Base-by-base conservation (phyloP, 2,329 filamentous ascomycete genomes). In the Pseudodiploospora longispora region DNA sequence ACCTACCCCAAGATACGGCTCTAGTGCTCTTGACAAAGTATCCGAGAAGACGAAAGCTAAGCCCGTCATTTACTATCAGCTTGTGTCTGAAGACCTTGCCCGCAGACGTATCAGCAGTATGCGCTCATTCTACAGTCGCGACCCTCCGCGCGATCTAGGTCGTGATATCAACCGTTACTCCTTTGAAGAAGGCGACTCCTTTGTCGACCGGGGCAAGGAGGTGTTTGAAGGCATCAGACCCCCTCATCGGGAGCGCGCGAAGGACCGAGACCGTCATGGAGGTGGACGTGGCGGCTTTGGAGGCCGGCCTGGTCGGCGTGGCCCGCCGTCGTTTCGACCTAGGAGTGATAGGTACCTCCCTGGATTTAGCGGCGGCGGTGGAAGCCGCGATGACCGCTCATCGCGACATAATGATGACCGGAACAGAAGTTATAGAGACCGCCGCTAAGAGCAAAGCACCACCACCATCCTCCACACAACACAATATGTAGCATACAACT, bases 191-290 rank as follows among this genome's bases (percentile, higher is more conserved):
- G 73, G 71, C 1, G 78, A 82, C 47, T 57, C 64, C 5, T 79
- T 89, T 43, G 83, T 89, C 37, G 84, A 89, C 59, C 74, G 82
- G 43, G 85, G 85, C 10, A 78, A 78, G 10, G 85, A 89, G 59
- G 79, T 82, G 33, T 83, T 83, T 56, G 66, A 78, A 39, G 79
- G 78, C 10, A 80, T 83, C 48, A 68, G 79, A 27, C 78, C 77
- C 27, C 78, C 79, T 1, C 72, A 76, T 47, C 66, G 75, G 7
- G 73, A 78, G 54, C 55, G 60, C 8, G 56, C 49, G 10, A 47
- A 55, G 8, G 55, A 66, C 52, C 40, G 67, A 63, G 57, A 63
- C 19, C 64, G 63, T 19, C 61, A 67, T 7, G 65, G 66, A 4
- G 42, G 42, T 12, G 36, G 42, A 5, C 10, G 42, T 10, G 36